Conservation (phyloP, 2,329 filamentous ascomycete species). For the Xylaria sp. region DNA sequence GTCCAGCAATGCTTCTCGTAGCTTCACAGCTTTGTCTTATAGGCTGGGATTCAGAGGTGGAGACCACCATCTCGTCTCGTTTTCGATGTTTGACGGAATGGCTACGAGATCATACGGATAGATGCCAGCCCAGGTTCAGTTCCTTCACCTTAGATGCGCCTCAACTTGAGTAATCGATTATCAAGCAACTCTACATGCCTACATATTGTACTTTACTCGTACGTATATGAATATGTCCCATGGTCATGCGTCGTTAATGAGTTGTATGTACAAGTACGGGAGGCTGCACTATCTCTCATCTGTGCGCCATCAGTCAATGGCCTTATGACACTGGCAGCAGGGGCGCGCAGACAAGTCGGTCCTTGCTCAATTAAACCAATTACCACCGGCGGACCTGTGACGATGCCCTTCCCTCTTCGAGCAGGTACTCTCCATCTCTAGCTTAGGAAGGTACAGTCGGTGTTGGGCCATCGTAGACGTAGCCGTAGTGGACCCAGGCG, state of each 20-base stretch:
- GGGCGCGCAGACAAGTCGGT: constrained; percentile 7
- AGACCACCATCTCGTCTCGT: background rate
- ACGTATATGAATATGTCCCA: too few relatives aligned
- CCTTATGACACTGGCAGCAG: background rate
- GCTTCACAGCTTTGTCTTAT: background rate
- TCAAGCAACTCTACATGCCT: too few relatives aligned
- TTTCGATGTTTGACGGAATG: background rate
- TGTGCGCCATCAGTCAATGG: too few relatives aligned
- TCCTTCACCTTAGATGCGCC: background rate
- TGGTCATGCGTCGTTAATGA: too few relatives aligned
- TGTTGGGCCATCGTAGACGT: too few relatives aligned
- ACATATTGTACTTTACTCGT: too few relatives aligned
- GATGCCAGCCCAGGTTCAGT: background rate
- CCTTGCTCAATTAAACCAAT: constrained; percentile 17
- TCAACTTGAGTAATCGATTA: too few relatives aligned
- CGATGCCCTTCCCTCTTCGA: background rate
- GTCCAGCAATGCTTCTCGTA: too few relatives aligned
- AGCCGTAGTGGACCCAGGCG: too few relatives aligned
- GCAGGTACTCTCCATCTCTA: background rate
- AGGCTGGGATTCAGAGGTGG: background rate
- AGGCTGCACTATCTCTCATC: too few relatives aligned
- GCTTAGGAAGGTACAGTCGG: background rate
- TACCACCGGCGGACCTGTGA: background rate
- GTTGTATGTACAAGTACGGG: too few relatives aligned
- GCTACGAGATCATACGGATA: background rate